These are phyloP conservation scores for Flaveria robusta DNA, from an alignment of 129 eudicot genomes.

Conservation along the genomic window DNA sequence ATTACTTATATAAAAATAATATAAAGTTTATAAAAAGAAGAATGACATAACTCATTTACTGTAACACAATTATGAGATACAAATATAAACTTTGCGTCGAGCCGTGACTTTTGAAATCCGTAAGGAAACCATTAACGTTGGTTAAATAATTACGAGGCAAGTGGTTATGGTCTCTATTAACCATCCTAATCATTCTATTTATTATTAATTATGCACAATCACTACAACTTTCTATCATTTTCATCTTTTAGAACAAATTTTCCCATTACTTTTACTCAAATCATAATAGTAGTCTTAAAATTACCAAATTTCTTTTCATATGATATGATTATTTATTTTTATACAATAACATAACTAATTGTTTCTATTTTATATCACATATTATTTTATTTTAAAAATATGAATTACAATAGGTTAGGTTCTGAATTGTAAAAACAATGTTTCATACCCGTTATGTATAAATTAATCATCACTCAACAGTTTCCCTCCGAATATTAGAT, in stretches of 20 bases:
- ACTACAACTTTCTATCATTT: constrained; percentile 28
- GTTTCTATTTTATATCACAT: background rate
- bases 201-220: constrained; percentile 27
- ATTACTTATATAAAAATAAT: too few species aligned
- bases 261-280: background rate
- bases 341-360: background rate
- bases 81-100: constrained; percentile 24
- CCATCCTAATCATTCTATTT: constrained; percentile 32
- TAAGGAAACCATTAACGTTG: constrained; percentile 21
- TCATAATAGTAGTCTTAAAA: constrained; percentile 21
- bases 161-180: constrained; percentile 31
- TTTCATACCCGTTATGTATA: too few species aligned
- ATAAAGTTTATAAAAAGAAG: background rate
- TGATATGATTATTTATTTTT: background rate
- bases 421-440: background rate
- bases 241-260: constrained; percentile 18
- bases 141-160: constrained; percentile 31
- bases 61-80: constrained; percentile 29
- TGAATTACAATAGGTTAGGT: background rate
- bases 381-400: background rate
- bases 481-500: too few species aligned
- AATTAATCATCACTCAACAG: too few species aligned
- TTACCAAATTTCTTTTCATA: background rate
- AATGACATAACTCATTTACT: background rate
- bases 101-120: constrained; percentile 34